Conservation (phyloP, 2,329 filamentous ascomycete genomes). For the Lecanicillium sp. region DNA sequence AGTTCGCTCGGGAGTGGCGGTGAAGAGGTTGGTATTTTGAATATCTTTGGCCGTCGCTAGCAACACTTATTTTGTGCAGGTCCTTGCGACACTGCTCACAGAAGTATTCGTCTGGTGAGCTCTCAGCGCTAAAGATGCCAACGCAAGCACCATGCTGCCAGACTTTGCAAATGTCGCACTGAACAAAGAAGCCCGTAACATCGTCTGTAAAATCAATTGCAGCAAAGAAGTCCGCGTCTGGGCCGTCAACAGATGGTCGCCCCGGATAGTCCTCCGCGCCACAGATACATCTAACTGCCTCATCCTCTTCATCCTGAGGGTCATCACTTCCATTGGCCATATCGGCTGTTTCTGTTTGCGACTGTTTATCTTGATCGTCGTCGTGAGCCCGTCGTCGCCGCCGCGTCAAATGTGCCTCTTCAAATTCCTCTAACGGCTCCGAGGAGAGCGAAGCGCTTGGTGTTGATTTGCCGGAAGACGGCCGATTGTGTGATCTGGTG, state of each 20-base stretch:
- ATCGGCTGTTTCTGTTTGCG: conserved; percentile 33
- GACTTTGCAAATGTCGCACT: conserved; percentile 95
- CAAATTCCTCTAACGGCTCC: conserved; percentile 56
- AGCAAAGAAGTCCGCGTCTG: conserved; percentile 48
- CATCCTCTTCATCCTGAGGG: conserved; percentile 72
- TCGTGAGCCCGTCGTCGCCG: conserved; percentile 69
- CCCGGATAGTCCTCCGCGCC: conserved; percentile 93
- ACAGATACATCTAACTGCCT: conserved; percentile 92
- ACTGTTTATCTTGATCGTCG: conserved; percentile 45
- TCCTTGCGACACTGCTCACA: conserved; percentile 93
- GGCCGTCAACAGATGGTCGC: conserved; percentile 55
- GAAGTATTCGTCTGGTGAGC: conserved; percentile 94
- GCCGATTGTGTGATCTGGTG: conserved; percentile 64
- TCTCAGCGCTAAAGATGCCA: conserved; percentile 88
- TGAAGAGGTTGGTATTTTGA: conserved; percentile 57
- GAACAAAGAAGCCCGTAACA: conserved; percentile 89
- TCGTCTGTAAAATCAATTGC: conserved; percentile 67
- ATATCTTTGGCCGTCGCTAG: conserved; percentile 67
- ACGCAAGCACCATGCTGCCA: conserved; percentile 99
- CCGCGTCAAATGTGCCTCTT: conserved; percentile 65
- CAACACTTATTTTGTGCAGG: conserved; percentile 74
- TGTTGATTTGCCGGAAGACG: conserved; percentile 67
- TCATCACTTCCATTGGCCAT: conserved; percentile 60
- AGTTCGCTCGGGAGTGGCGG: conserved; percentile 46
- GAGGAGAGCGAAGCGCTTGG: conserved; percentile 67